Conservation (phyloP, 768 basidiomycete species). For the Coprinopsis cinerea region DNA sequence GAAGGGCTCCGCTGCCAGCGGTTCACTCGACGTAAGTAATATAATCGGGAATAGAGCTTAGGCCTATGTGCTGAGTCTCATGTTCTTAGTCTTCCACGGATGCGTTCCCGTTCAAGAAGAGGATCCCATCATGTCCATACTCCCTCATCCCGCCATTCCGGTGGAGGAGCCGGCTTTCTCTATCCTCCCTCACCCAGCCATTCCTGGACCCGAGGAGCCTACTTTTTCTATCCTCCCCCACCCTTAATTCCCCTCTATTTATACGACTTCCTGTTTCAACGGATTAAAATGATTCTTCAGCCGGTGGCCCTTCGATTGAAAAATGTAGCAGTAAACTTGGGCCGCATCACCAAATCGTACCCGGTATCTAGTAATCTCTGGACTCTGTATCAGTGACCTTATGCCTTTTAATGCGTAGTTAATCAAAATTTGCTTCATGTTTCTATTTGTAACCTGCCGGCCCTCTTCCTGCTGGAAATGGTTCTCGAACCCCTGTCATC, state of each 20-base stretch:
- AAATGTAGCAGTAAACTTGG: too few species aligned
- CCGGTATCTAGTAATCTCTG: too few species aligned
- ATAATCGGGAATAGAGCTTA: too few species aligned
- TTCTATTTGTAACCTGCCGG: too few species aligned
- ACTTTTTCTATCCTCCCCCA: neutral
- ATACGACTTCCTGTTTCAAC: neutral
- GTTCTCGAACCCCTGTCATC: too few species aligned
- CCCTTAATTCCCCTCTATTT: neutral
- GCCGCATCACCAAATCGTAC: too few species aligned
- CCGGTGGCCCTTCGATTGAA: too few species aligned
- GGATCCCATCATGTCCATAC: neutral
- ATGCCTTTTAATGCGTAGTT: too few species aligned
- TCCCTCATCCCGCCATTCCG: neutral
- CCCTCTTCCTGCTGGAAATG: too few species aligned
- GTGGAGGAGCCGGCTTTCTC: neutral
- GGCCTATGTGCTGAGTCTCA: too few species aligned
- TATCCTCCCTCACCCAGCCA: neutral
- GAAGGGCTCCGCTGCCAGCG: neutral
- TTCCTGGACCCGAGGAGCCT: neutral
- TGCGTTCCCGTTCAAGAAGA: neutral
- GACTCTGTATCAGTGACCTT: too few species aligned
- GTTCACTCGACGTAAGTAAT: neutral
- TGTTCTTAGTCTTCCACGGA: constrained; percentile 1
- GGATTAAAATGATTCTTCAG: neutral
- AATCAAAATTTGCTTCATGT: too few species aligned